A percentile compares a stretch with the other conserved stretches of the same genome.
Conservation (phyloP, 345 rosid genomes). For the Salix suchowensis region DNA sequence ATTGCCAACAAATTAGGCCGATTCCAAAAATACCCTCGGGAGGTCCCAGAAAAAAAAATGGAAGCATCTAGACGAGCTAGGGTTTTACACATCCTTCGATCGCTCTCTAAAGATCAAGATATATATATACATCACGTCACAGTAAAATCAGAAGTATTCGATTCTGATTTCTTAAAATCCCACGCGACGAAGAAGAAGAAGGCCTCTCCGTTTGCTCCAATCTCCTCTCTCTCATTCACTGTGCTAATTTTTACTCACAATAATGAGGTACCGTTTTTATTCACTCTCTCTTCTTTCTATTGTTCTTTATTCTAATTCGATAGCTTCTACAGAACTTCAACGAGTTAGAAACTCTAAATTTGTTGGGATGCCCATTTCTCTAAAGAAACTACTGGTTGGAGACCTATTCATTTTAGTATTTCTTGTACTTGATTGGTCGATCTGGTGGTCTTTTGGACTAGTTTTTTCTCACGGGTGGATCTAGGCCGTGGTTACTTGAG, state of each 20-base stretch:
- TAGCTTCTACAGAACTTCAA: background rate
- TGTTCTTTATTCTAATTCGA: background rate
- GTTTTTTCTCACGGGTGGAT: background rate
- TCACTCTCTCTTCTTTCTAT: background rate
- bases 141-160: background rate
- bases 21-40: background rate
- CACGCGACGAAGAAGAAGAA: background rate
- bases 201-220: background rate
- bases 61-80: background rate
- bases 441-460: background rate
- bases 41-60: background rate
- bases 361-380: background rate
- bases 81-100: background rate
- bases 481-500: background rate
- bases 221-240: background rate
- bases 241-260: background rate
- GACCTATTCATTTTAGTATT: background rate
- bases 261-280: background rate
- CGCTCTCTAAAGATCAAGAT: background rate
- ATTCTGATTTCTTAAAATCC: background rate
- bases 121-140: background rate
- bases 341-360: background rate
- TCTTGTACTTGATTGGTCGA: background rate
- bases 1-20: background rate
- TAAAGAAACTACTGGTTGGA: background rate